phyloP scores from a whole-genome alignment of 192 early-diverging fungal species.

The Mortierella claussenii region DNA sequence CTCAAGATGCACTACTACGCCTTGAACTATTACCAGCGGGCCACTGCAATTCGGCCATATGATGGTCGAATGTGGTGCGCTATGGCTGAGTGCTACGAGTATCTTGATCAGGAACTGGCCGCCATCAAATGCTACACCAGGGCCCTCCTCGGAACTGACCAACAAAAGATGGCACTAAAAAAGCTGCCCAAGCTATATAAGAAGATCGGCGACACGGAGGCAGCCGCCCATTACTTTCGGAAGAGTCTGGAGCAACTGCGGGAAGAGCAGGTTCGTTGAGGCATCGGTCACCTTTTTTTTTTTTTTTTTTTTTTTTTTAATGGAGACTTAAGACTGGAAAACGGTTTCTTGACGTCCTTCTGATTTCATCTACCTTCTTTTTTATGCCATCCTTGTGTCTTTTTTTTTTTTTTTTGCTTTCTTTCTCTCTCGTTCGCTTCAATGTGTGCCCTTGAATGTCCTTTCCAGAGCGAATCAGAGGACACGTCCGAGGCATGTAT shows the following conservation, averaged over 20 bases:
- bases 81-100: conserved; percentile 80
- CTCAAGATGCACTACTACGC: conserved; percentile 86
- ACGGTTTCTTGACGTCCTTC: no score
- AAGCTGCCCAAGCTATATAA: conserved; percentile 71
- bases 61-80: conserved; percentile 92
- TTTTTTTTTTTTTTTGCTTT: no score
- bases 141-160: conserved; percentile 74
- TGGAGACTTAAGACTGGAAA: no score
- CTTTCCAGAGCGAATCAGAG: conserved; percentile 34
- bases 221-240: conserved; percentile 70
- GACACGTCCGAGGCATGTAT: conserved; percentile 54
- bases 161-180: conserved; percentile 62
- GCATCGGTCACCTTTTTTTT: neutral
- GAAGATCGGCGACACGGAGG: conserved; percentile 58
- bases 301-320: no score
- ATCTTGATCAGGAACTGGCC: conserved; percentile 56
- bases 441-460: conserved; percentile 1
- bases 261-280: conserved; percentile 23
- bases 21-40: conserved; percentile 83
- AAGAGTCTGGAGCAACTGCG: conserved; percentile 39
- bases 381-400: neutral
- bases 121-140: conserved; percentile 83
- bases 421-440: no score
- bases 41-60: conserved; percentile 76
- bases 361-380: neutral